These are phyloP conservation scores for Neonectria coccinea DNA, from an alignment of 2,329 filamentous ascomycete genomes.

Conservation along the genomic window DNA sequence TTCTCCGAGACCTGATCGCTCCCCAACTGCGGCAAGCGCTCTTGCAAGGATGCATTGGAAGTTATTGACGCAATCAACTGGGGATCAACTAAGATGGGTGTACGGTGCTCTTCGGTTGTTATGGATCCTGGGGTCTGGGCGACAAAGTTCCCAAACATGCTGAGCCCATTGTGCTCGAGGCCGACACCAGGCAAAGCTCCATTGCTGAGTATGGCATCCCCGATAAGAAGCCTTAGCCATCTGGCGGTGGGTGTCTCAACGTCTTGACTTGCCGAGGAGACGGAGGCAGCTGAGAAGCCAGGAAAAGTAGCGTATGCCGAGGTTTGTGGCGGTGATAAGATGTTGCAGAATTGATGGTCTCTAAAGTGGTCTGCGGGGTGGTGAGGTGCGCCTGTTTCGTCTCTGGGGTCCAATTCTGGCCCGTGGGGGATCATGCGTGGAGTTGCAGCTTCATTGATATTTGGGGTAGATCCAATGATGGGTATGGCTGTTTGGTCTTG, in stretches of 20 bases:
- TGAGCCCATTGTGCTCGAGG: background rate
- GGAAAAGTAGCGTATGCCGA: background rate
- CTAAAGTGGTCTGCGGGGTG: background rate
- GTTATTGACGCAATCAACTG: background rate
- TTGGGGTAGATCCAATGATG: background rate
- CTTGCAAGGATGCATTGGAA: slow-evolving; percentile 10
- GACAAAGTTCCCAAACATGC: slow-evolving; percentile 16
- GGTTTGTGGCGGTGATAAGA: background rate
- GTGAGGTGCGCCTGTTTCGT: background rate
- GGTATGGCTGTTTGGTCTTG: background rate
- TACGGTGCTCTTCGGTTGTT: background rate
- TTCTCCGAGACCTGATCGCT: slow-evolving; percentile 14
- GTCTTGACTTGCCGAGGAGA: slow-evolving; percentile 6
- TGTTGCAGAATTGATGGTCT: background rate
- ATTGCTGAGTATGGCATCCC: slow-evolving; percentile 19
- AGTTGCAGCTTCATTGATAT: background rate
- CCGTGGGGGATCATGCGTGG: background rate
- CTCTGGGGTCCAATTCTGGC: background rate
- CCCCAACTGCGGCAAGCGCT: slow-evolving; percentile 4
- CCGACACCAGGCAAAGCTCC: background rate
- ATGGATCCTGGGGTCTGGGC: slow-evolving; percentile 4
- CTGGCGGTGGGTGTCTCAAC: slow-evolving; percentile 16
- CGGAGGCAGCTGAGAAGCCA: background rate
- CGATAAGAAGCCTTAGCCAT: slow-evolving; percentile 39
- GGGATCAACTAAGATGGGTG: background rate